These are phyloP conservation scores for Brassica juncea DNA, from an alignment of 345 rosid genomes.

Conservation along the genomic window DNA sequence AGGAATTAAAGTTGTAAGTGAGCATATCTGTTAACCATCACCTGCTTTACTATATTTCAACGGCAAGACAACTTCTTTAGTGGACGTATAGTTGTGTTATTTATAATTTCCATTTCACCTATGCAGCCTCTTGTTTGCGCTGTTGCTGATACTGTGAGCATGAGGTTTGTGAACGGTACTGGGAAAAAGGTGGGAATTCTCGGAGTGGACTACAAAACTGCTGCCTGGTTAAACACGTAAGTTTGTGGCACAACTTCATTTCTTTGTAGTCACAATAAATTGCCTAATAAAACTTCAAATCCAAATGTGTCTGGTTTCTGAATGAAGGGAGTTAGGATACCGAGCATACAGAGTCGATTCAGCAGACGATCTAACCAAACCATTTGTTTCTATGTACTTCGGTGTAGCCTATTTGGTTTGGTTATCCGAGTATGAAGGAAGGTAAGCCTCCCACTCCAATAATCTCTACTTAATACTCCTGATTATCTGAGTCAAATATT, in stretches of 20 bases:
- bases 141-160: conserved; percentile 79
- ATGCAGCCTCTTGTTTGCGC: conserved; percentile 76
- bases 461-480: neutral
- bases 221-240: conserved; percentile 84
- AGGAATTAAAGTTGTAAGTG: conserved; percentile 73
- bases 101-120: conserved; percentile 8
- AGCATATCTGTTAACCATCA: conserved; percentile 2
- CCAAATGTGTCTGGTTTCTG: conserved; percentile 3
- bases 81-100: neutral
- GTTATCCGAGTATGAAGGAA: conserved; percentile 82
- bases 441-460: conserved; percentile 46
- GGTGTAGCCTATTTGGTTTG: conserved; percentile 84
- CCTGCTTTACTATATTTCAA: conserved; percentile 10
- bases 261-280: neutral
- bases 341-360: conserved; percentile 77
- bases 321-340: conserved; percentile 70
- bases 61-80: neutral
- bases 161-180: conserved; percentile 70
- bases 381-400: conserved; percentile 86
- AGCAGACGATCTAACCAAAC: conserved; percentile 67
- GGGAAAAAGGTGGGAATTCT: conserved; percentile 60
- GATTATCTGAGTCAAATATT: conserved; percentile 11
- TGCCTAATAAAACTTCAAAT: neutral
- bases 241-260: conserved; percentile 32
- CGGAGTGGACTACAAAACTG: conserved; percentile 79